Base-by-base conservation (phyloP, 805 yeast genomes). In the Spathaspora arborariae region DNA sequence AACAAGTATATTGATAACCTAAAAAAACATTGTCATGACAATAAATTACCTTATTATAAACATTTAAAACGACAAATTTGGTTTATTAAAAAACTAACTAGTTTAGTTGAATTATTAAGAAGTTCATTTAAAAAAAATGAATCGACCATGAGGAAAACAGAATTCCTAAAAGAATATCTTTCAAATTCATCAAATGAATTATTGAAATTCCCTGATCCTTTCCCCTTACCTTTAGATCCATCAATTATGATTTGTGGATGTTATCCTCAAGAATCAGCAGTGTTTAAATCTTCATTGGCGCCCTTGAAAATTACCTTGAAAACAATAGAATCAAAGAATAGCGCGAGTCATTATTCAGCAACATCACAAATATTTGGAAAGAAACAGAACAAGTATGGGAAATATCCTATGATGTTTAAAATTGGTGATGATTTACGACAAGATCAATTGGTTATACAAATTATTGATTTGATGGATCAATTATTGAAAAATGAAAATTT, bases 371-470 rank as follows among this genome's bases (percentile, higher is more conserved):
- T 30, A 30, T 70, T 70, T 51, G 71, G 71, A 1, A 61, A 62
- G 37, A 61, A 58, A 45, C 19, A 22, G 13, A 55, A 55, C 39
- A 62, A 62, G 43, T 59, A 70, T 45, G 74, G 74, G 3, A 70
- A 67, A 45, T 94, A 89, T 62, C 82, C 95, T 5, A 68, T 94
- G 33, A 92, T 94, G 85, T 92, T 89, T 68, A 94, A 94, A 64
- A 86, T 87, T 43, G 99, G 99, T 11, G 99, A 87, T 52, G 99
- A 94, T 62, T 72, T 94, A 43, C 74, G 98, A 49, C 99, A 94
- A 64, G 99, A 94, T 70, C 99, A 94, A 64, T 76, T 94, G 52
- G 96, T 94, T n/a, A 86, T 90, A 42, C 99, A 94, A 64, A 88
- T 94, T 51, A 88, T 94, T 47, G 79, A 84, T 47, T 70, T 94